phyloP scores from a whole-genome alignment of 2,329 filamentous ascomycete species.

The Oidium heveae region DNA sequence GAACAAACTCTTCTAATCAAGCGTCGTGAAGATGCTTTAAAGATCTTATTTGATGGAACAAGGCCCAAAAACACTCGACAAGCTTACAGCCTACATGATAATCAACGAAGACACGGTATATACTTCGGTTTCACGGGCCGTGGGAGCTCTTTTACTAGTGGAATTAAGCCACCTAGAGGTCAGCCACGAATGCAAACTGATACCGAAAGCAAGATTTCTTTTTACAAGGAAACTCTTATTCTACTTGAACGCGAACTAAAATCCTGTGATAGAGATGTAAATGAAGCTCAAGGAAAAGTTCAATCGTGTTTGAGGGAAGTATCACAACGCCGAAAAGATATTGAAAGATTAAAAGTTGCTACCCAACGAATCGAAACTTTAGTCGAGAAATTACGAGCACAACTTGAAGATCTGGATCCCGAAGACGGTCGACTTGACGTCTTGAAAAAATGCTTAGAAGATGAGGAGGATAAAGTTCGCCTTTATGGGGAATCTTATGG shows the following conservation, averaged over 20 bases:
- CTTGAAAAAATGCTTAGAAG: constrained; percentile 30
- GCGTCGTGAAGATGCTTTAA: constrained; percentile 37
- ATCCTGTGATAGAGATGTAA: constrained; percentile 17
- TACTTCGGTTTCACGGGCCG: constrained; percentile 26
- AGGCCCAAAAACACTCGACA: constrained; percentile 42
- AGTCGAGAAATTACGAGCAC: constrained; percentile 26
- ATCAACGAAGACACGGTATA: constrained; percentile 30
- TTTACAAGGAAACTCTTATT: constrained; percentile 23
- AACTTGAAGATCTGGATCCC: constrained; percentile 40
- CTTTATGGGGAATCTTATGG: constrained; percentile 30
- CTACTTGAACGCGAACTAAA: constrained; percentile 29
- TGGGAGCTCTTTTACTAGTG: constrained; percentile 19
- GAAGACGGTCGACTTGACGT: constrained; percentile 39
- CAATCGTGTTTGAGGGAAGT: constrained; percentile 24
- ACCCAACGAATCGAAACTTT: constrained; percentile 34
- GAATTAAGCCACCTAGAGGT: constrained; percentile 16
- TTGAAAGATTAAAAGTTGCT: constrained; percentile 24
- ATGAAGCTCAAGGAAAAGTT: constrained; percentile 19
- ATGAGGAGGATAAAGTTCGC: constrained; percentile 20
- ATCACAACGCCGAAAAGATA: constrained; percentile 21
- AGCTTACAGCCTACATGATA: constrained; percentile 45
- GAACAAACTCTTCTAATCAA: constrained; percentile 67
- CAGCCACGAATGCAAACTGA: constrained; percentile 60
- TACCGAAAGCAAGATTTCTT: constrained; percentile 35
- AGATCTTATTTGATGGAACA: constrained; percentile 37